Base-by-base conservation (phyloP, 345 rosid genomes). In the Populus alba region DNA sequence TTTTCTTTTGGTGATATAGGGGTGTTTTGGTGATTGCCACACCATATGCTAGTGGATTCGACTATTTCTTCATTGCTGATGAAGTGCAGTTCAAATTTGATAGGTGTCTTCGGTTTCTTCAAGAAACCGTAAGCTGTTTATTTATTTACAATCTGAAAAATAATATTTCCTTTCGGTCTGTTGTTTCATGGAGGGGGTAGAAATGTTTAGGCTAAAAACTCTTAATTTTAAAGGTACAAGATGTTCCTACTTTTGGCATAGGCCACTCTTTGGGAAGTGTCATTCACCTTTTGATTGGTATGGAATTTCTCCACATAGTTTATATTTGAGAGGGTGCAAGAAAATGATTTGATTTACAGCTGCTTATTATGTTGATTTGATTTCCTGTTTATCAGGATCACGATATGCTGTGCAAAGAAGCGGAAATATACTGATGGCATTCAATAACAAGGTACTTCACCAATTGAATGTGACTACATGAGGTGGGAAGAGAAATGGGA, bases 201-300 rank as follows among this genome's bases (percentile, higher is more conserved):
- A 66, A 55, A 25, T 20, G 57, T 68, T 37, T 35, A 62, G 68
- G 78, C 63, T 68, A 57, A 47, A 51, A 68, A 33, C 45, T 39
- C 37, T 74, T 83, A 45, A 12, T 72, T 66, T 12, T 81, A 74
- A 86, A 96, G 98, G 91, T 90, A 27, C 89, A 86, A 69, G 99
- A 91, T 86, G 91, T 96, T 92, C 98, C 99, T 75, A 83, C 89
- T 68, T 94, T 94, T 80, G 99, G 99, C 72, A 85, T 96, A 22
- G 99, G 99, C 71, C 98, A 96, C 82, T 96, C 99, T 10, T 84
- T 96, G 85, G 98, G 98, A 82, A 94, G 97, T 63, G 89, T 94
- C 73, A 92, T 96, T 82, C 99, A 96, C 89, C 97, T 96, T 82
- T 85, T 96, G 78, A 96, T 96, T 80, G 99, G 99, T 93, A 90